Evolutionary conservation across 2,329 filamentous ascomycete genomes (phyloP).

Genomic region (Cephalotrichum gorgonifer): DNA sequence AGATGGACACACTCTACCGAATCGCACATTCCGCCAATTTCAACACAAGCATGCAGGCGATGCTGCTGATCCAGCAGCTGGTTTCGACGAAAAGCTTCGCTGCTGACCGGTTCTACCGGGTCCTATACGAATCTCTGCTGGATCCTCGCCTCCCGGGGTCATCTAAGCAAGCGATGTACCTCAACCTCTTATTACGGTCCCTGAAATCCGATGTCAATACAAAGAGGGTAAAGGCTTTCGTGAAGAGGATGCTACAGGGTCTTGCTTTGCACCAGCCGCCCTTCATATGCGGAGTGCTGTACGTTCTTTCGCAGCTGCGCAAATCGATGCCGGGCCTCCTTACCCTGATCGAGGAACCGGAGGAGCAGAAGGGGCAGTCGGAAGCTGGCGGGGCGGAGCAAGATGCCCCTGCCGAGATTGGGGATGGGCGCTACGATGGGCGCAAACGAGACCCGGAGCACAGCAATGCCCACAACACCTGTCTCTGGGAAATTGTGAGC

Average conservation of each 20-base stretch:
- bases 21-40: slow-evolving; percentile 98
- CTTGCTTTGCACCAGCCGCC: slow-evolving; percentile 82
- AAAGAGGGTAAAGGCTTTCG: slow-evolving; percentile 88
- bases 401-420: slow-evolving; percentile 54
- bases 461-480: slow-evolving; percentile 85
- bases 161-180: slow-evolving; percentile 90
- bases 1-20: slow-evolving; percentile 87
- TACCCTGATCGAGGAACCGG: slow-evolving; percentile 68
- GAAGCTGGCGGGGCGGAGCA: not conserved
- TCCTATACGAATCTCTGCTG: slow-evolving; percentile 86
- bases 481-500: slow-evolving; percentile 80
- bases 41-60: slow-evolving; percentile 93
- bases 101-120: slow-evolving; percentile 87
- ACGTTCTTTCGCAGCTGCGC: slow-evolving; percentile 74
- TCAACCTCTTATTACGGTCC: slow-evolving; percentile 82
- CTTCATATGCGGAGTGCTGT: slow-evolving; percentile 88
- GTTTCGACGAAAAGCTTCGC: slow-evolving; percentile 70
- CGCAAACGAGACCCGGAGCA: slow-evolving; percentile 86
- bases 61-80: slow-evolving; percentile 90
- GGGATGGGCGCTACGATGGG: slow-evolving; percentile 57
- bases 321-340: slow-evolving; percentile 70
- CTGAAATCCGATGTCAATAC: slow-evolving; percentile 85
- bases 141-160: slow-evolving; percentile 82
- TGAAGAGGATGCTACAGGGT: slow-evolving; percentile 84
- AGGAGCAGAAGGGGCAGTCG: slow-evolving; percentile 36